phyloP scores from a whole-genome alignment of 2,329 filamentous ascomycete genomes.

The Aspergillus flavus region DNA sequence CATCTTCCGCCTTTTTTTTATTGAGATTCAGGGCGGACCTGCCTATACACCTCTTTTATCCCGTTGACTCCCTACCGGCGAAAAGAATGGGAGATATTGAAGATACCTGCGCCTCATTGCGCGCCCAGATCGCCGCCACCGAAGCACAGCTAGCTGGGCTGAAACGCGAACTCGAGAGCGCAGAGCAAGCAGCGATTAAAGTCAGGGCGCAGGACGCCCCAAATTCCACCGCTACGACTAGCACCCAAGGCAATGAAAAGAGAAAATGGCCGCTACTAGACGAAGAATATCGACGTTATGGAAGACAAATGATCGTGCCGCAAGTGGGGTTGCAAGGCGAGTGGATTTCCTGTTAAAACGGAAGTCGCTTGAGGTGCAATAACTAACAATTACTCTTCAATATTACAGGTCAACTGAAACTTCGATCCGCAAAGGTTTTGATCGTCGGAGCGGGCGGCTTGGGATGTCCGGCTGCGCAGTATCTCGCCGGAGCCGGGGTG shows the following conservation, averaged over 20 bases:
- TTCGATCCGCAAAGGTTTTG: constrained; percentile 72
- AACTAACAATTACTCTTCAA: constrained; percentile 7
- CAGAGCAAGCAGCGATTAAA: constrained; percentile 29
- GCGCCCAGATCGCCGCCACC: constrained; percentile 40
- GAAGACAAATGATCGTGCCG: constrained; percentile 85
- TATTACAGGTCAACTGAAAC: constrained; percentile 68
- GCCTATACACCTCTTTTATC: background rate
- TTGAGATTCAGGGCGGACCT: background rate
- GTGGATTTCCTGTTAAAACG: constrained; percentile 12
- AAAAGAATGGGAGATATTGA: constrained; percentile 25
- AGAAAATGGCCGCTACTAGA: constrained; percentile 67
- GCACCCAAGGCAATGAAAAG: background rate
- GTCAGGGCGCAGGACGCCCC: constrained; percentile 13
- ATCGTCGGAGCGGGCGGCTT: constrained; percentile 87
- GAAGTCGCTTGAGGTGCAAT: background rate
- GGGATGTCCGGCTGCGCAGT: constrained; percentile 89
- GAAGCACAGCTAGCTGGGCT: constrained; percentile 39
- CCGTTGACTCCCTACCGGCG: background rate
- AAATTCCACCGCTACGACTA: background rate
- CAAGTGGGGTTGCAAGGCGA: constrained; percentile 74
- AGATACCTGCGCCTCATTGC: constrained; percentile 35
- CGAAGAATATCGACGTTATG: constrained; percentile 84
- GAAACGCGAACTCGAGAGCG: constrained; percentile 38
- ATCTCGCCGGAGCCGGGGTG: constrained; percentile 86
- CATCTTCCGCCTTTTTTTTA: background rate